Percentiles rank a stretch among this genome's conserved stretches.
phyloP scores from a whole-genome alignment of 2,329 filamentous ascomycete genomes.

The Colletotrichum sp. region DNA sequence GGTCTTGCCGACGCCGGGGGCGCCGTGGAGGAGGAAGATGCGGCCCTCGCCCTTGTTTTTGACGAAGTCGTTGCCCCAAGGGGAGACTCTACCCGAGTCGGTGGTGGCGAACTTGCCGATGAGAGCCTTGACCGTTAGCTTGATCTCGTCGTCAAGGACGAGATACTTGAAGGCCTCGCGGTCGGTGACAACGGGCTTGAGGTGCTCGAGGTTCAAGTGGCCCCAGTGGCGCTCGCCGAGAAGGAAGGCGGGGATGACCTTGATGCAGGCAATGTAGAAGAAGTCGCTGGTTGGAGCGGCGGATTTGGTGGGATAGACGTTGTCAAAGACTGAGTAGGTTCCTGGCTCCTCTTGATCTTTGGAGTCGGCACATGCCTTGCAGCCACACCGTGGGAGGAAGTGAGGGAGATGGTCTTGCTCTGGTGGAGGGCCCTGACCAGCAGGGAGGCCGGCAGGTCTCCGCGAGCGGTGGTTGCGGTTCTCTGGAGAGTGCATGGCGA shows the following conservation, averaged over 20 bases:
- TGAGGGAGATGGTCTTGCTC: conserved; percentile 42
- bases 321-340: conserved; percentile 44
- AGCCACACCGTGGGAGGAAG: conserved; percentile 46
- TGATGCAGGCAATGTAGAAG: conserved; percentile 47
- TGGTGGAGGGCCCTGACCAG: background rate
- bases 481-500: conserved; percentile 30
- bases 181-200: conserved; percentile 46
- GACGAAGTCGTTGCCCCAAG: conserved; percentile 45
- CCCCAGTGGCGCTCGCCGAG: conserved; percentile 50
- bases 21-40: conserved; percentile 57
- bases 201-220: conserved; percentile 41
- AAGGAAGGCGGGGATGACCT: conserved; percentile 52
- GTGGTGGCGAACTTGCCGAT: conserved; percentile 50
- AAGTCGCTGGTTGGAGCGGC: conserved; percentile 43
- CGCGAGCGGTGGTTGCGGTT: background rate
- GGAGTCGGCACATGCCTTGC: conserved; percentile 35
- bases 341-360: conserved; percentile 28
- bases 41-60: conserved; percentile 49
- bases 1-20: conserved; percentile 62
- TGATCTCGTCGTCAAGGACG: conserved; percentile 53
- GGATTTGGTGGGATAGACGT: conserved; percentile 39
- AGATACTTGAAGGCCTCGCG: conserved; percentile 55
- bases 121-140: conserved; percentile 50
- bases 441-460: background rate
- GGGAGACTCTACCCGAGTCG: conserved; percentile 40